Percentiles rank a stretch among this genome's conserved stretches.
Evolutionary conservation across 495 filamentous ascomycete genomes (phyloP).

Genomic region (Penicillium roqueforti): DNA sequence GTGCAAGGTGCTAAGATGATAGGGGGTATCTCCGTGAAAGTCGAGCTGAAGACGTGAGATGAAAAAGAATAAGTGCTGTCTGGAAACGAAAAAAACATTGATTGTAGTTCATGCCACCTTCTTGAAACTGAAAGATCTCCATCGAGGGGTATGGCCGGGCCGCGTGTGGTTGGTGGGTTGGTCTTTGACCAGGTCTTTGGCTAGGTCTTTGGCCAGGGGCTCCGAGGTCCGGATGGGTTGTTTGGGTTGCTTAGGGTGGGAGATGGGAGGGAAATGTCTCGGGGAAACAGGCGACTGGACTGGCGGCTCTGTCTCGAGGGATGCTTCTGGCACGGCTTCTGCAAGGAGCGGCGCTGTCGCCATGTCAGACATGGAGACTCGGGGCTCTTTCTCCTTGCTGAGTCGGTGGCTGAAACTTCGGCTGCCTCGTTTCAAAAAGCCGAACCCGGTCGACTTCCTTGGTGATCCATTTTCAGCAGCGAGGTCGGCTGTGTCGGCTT

Average conservation of each 20-base stretch:
- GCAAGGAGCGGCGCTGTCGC: constrained; percentile 6
- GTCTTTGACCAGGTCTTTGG: constrained; percentile 8
- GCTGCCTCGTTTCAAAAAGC: constrained; percentile 51
- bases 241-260: constrained; percentile 16
- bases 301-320: constrained; percentile 1
- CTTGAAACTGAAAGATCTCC: constrained; percentile 31
- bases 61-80: constrained; percentile 21
- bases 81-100: constrained; percentile 6
- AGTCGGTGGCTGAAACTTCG: constrained; percentile 56
- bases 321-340: constrained; percentile 19
- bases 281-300: constrained; percentile 10
- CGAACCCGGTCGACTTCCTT: constrained; percentile 41
- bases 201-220: constrained; percentile 8
- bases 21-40: constrained; percentile 24
- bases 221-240: not conserved
- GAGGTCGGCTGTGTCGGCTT: constrained; percentile 28
- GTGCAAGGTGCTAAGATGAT: constrained; percentile 20
- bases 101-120: constrained; percentile 18
- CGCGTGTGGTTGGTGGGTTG: constrained; percentile 13
- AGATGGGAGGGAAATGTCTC: constrained; percentile 11
- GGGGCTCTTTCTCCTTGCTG: constrained; percentile 36
- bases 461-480: constrained; percentile 37
- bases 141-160: constrained; percentile 18
- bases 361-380: constrained; percentile 31
- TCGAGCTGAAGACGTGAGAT: constrained; percentile 11